Evolutionary conservation across 257 asterid genomes (phyloP).

Genomic region (Nicotiana benthamiana): DNA sequence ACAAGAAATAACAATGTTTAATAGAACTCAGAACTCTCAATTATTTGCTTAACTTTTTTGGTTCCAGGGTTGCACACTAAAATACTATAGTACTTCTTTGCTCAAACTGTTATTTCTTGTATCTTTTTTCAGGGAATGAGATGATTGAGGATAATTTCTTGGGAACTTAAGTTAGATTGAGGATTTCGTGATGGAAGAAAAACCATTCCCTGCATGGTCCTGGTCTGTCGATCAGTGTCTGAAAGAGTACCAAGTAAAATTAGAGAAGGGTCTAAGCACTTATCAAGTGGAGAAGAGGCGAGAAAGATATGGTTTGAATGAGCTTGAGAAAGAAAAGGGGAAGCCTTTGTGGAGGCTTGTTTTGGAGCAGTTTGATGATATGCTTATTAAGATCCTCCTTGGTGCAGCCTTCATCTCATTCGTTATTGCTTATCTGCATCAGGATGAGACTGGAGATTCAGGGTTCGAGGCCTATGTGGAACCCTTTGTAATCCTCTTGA

Average conservation of each 20-base stretch:
- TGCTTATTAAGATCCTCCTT: constrained; percentile 63
- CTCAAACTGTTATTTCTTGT: constrained; percentile 1
- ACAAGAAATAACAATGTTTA: no score
- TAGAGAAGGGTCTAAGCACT: constrained; percentile 57
- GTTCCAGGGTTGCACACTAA: not conserved
- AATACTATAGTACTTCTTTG: not conserved
- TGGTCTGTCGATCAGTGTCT: constrained; percentile 65
- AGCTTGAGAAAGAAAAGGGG: constrained; percentile 64
- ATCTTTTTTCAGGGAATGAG: constrained; percentile 20
- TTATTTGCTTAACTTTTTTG: not conserved
- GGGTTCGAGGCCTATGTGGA: constrained; percentile 59
- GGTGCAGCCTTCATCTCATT: constrained; percentile 72
- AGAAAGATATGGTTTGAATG: constrained; percentile 61
- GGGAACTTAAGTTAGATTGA: constrained; percentile 13
- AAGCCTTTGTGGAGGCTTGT: constrained; percentile 73
- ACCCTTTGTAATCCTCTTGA: constrained; percentile 54
- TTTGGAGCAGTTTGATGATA: constrained; percentile 67
- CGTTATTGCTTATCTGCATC: constrained; percentile 52
- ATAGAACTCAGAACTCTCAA: not conserved
- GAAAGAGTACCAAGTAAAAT: constrained; percentile 53
- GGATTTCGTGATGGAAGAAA: constrained; percentile 22
- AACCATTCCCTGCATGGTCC: constrained; percentile 62
- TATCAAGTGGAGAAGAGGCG: constrained; percentile 53
- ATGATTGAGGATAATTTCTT: constrained; percentile 15
- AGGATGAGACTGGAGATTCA: constrained; percentile 30